phyloP scores from a whole-genome alignment of 2,329 filamentous ascomycete species.

The Ophiostoma angusticollis region DNA sequence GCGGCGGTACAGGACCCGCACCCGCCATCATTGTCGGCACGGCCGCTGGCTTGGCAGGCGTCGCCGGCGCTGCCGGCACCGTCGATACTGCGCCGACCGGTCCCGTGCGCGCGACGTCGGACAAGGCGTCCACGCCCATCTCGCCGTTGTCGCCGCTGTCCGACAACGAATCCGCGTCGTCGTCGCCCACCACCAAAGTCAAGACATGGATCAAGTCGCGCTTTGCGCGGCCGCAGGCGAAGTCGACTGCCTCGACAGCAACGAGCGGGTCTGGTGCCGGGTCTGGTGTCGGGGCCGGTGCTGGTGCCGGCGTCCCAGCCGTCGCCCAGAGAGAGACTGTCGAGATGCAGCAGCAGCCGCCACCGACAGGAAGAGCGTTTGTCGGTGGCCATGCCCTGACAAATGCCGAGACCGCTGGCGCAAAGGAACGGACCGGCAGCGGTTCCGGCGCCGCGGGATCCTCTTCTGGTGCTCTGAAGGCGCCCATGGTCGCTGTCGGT shows the following conservation, averaged over 20 bases:
- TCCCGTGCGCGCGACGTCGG: too few relatives aligned
- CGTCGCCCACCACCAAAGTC: conserved; percentile 20
- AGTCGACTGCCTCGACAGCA: conserved; percentile 14
- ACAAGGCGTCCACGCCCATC: neutral
- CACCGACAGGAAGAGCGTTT: conserved; percentile 19
- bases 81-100: conserved; percentile 6
- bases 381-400: conserved; percentile 29
- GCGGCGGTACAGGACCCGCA: neutral
- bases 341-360: conserved; percentile 1
- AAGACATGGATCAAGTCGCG: conserved; percentile 32
- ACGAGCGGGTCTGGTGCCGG: neutral
- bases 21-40: neutral
- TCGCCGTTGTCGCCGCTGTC: conserved; percentile 9
- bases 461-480: conserved; percentile 1
- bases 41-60: neutral
- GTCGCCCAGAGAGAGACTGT: too few relatives aligned
- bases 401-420: conserved; percentile 11
- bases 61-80: conserved; percentile 2
- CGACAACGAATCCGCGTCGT: conserved; percentile 9
- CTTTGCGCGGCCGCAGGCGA: conserved; percentile 22
- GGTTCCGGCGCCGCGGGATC: neutral
- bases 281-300: neutral
- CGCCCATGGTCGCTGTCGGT: conserved; percentile 14
- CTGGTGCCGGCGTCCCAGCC: neutral
- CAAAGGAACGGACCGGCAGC: neutral